Evolutionary conservation across 2,329 filamentous ascomycete species (phyloP).

Genomic region (Penicillium sp.): DNA sequence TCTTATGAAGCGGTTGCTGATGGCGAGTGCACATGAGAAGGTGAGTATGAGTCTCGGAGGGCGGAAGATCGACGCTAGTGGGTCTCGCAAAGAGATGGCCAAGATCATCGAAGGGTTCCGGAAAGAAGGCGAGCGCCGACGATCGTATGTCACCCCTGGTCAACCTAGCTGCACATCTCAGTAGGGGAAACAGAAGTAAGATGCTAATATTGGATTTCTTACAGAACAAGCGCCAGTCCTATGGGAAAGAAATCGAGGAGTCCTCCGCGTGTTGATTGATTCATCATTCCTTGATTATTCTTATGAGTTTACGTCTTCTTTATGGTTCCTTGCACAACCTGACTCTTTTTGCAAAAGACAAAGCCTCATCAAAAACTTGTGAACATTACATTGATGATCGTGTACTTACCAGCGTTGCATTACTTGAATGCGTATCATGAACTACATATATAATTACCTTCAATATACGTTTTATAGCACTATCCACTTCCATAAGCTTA

Average conservation of each 20-base stretch:
- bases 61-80: constrained; percentile 75
- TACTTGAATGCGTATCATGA: neutral
- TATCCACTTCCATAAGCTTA: neutral
- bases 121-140: constrained; percentile 80
- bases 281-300: neutral
- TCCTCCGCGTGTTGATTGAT: constrained; percentile 24
- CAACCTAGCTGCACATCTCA: neutral
- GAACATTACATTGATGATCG: neutral
- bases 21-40: constrained; percentile 76
- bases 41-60: constrained; percentile 91
- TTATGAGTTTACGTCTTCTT: constrained; percentile 16
- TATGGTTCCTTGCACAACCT: constrained; percentile 12
- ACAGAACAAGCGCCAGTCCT: constrained; percentile 20
- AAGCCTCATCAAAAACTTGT: neutral
- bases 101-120: constrained; percentile 82
- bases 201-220: neutral
- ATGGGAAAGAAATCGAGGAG: constrained; percentile 27
- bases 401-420: constrained; percentile 9
- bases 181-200: neutral
- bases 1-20: constrained; percentile 78
- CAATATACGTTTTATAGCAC: neutral
- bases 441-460: neutral
- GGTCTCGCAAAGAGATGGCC: constrained; percentile 85
- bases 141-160: constrained; percentile 61
- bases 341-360: neutral